Percentiles rank a stretch among this genome's conserved stretches.
Conservation (phyloP, 2,329 filamentous ascomycete species). For the Anthostomella pinea region DNA sequence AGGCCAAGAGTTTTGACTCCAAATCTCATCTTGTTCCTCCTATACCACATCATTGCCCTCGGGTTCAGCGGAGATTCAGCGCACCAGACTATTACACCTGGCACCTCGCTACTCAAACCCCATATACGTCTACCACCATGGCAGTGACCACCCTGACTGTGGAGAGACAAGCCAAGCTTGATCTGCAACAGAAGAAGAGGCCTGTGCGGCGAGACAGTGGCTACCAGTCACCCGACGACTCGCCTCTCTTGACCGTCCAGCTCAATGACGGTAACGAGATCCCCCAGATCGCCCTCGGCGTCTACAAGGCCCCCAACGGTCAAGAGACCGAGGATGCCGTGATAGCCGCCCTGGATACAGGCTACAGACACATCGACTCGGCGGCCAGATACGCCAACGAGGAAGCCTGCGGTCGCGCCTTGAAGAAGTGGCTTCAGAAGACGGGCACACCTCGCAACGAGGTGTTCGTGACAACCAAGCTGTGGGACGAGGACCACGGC, state of each 20-base stretch:
- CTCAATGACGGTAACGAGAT: constrained; percentile 9
- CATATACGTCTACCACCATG: not conserved
- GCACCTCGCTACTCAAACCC: not conserved
- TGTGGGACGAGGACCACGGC: constrained; percentile 36
- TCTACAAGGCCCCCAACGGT: constrained; percentile 46
- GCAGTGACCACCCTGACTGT: not conserved
- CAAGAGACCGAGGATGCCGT: constrained; percentile 36
- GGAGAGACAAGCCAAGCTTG: not conserved
- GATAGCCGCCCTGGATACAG: constrained; percentile 38
- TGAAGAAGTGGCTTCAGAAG: constrained; percentile 22
- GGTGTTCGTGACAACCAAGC: constrained; percentile 37
- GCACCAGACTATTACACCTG: too few species aligned
- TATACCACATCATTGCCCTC: too few species aligned
- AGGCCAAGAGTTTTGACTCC: too few species aligned
- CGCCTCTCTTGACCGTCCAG: constrained; percentile 4
- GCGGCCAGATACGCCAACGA: constrained; percentile 35
- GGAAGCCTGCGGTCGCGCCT: constrained; percentile 16
- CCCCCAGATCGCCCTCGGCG: constrained; percentile 40
- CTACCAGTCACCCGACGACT: constrained; percentile 5
- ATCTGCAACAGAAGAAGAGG: constrained; percentile 1
- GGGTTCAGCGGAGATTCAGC: too few species aligned
- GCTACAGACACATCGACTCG: constrained; percentile 54
- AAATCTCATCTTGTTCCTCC: too few species aligned
- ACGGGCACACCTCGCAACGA: constrained; percentile 33
- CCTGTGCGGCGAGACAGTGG: constrained; percentile 5